These are phyloP conservation scores for Stropharia rugosoannulata DNA, from an alignment of 768 basidiomycete species.

Conservation along the genomic window DNA sequence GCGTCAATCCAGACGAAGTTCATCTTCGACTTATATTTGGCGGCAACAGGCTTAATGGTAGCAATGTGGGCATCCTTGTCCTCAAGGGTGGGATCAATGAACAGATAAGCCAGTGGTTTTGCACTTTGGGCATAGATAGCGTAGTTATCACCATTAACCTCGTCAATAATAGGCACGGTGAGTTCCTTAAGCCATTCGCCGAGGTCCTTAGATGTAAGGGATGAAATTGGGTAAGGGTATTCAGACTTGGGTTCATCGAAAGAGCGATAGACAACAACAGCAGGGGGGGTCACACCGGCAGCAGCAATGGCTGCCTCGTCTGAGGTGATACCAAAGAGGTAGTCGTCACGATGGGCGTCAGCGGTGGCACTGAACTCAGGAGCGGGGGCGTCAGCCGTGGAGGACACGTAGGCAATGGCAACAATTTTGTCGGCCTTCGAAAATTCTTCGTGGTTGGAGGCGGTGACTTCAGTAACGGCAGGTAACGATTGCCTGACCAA, in stretches of 20 bases:
- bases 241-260: slow-evolving; percentile 83
- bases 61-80: slow-evolving; percentile 66
- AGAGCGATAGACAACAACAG: slow-evolving; percentile 87
- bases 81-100: slow-evolving; percentile 78
- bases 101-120: slow-evolving; percentile 93
- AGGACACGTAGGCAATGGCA: slow-evolving; percentile 78
- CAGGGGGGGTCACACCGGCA: slow-evolving; percentile 76
- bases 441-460: slow-evolving; percentile 81
- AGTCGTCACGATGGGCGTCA: slow-evolving; percentile 87
- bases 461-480: slow-evolving; percentile 82
- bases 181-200: slow-evolving; percentile 81
- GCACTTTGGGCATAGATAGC: slow-evolving; percentile 74
- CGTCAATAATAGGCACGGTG: slow-evolving; percentile 84
- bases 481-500: slow-evolving; percentile 80
- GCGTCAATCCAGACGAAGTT: slow-evolving; percentile 99
- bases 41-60: slow-evolving; percentile 72
- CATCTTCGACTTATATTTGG: slow-evolving; percentile 78
- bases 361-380: slow-evolving; percentile 79
- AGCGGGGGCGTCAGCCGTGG: slow-evolving; percentile 67
- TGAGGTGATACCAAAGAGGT: slow-evolving; percentile 85
- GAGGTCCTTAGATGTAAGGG: slow-evolving; percentile 59
- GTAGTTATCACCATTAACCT: slow-evolving; percentile 95
- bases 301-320: slow-evolving; percentile 67
- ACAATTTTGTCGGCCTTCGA: slow-evolving; percentile 88
- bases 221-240: slow-evolving; percentile 64